Percentiles rank a stretch among this genome's conserved stretches.
phyloP scores from a whole-genome alignment of 2,329 filamentous ascomycete genomes.

The Balansia obtecta region DNA sequence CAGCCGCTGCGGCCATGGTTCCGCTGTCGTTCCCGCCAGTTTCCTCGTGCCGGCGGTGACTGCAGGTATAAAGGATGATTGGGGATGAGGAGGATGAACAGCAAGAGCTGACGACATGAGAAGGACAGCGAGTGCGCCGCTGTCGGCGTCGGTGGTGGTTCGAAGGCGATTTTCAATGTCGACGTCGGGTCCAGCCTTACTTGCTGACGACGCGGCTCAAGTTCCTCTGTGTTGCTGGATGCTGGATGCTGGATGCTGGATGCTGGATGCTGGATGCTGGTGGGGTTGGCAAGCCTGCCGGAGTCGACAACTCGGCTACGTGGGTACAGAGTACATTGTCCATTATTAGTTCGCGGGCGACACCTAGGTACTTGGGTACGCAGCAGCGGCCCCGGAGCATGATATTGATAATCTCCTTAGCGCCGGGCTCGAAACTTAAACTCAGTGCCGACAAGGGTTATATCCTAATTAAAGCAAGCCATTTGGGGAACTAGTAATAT shows the following conservation, averaged over 20 bases:
- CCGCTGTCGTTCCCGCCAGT: constrained; percentile 9
- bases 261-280: background rate
- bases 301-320: too few species aligned
- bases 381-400: background rate
- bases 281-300: background rate
- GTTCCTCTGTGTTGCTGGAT: background rate
- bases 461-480: too few species aligned
- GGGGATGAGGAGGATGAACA: too few species aligned
- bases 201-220: constrained; percentile 1
- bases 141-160: background rate
- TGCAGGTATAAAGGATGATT: background rate
- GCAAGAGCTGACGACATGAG: background rate
- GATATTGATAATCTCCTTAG: too few species aligned
- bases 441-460: too few species aligned
- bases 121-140: background rate
- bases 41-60: constrained; percentile 5
- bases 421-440: too few species aligned
- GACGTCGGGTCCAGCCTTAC: background rate
- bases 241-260: background rate
- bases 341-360: too few species aligned
- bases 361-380: too few species aligned
- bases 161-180: background rate
- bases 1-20: constrained; percentile 18
- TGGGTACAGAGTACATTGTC: too few species aligned
- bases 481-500: too few species aligned